Percentiles rank a stretch among this genome's conserved stretches.
These are phyloP conservation scores for Pythium periplocum DNA, from an alignment of 352 stramenopile genomes.

Conservation along the genomic window DNA sequence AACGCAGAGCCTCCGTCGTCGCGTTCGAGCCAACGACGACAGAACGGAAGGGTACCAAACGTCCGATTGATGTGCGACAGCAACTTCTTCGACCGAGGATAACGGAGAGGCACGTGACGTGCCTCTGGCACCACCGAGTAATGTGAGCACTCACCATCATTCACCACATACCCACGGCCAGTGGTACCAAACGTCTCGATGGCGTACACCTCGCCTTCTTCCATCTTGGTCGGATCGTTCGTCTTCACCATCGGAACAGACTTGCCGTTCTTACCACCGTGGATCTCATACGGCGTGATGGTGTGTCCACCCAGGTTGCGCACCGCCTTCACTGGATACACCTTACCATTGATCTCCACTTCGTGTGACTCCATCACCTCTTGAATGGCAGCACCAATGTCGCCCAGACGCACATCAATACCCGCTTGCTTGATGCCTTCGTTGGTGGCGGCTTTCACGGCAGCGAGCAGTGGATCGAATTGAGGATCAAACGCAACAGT, in stretches of 20 bases:
- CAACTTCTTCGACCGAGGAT: slow-evolving; percentile 92
- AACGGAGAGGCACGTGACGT: slow-evolving; percentile 91
- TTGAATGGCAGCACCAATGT: slow-evolving; percentile 94
- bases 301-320: slow-evolving; percentile 98
- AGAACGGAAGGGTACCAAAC: slow-evolving; percentile 98
- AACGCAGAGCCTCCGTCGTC: slow-evolving; percentile 95
- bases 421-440: slow-evolving; percentile 85
- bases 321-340: slow-evolving; percentile 93
- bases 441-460: slow-evolving; percentile 89
- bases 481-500: slow-evolving; percentile 92
- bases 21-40: slow-evolving; percentile 95
- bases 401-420: slow-evolving; percentile 92
- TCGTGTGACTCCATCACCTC: slow-evolving; percentile 98
- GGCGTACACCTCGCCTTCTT: slow-evolving; percentile 96
- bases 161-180: slow-evolving; percentile 81
- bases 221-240: slow-evolving; percentile 93
- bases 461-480: slow-evolving; percentile 88
- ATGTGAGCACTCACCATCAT: slow-evolving; percentile 96
- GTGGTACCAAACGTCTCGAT: slow-evolving; percentile 96
- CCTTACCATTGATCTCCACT: slow-evolving; percentile 94
- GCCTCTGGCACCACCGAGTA: slow-evolving; percentile 97
- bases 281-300: slow-evolving; percentile 96
- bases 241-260: slow-evolving; percentile 96
- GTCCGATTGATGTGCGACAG: slow-evolving; percentile 98
- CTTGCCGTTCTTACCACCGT: slow-evolving; percentile 81